Percentiles rank a stretch among this genome's conserved stretches.
These are phyloP conservation scores for Rubia yunnanensis DNA, from an alignment of 257 asterid genomes.

Conservation along the genomic window DNA sequence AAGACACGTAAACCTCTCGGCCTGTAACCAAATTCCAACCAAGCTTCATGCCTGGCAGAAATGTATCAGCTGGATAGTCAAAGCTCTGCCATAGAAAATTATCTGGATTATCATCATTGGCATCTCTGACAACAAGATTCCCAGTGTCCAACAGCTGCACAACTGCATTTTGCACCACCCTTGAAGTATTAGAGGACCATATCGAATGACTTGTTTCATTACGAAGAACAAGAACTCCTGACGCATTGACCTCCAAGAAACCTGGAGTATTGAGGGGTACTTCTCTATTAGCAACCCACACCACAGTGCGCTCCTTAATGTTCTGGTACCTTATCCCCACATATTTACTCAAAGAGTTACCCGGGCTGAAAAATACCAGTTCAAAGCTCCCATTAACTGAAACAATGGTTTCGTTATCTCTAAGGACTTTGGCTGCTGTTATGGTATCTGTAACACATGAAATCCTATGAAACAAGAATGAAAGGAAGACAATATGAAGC, in stretches of 20 bases:
- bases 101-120: slow-evolving; percentile 14
- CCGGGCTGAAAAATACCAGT: slow-evolving; percentile 40
- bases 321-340: slow-evolving; percentile 43
- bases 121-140: slow-evolving; percentile 38
- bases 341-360: slow-evolving; percentile 19
- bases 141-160: slow-evolving; percentile 39
- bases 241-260: slow-evolving; percentile 12
- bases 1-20: slow-evolving; percentile 20
- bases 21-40: slow-evolving; percentile 30
- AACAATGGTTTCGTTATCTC: slow-evolving; percentile 31
- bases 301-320: slow-evolving; percentile 14
- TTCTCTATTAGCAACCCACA: slow-evolving; percentile 37
- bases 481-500: neutral
- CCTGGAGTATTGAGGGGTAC: slow-evolving; percentile 20
- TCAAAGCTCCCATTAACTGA: slow-evolving; percentile 33
- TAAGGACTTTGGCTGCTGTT: neutral
- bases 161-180: slow-evolving; percentile 16
- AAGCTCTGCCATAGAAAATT: slow-evolving; percentile 48
- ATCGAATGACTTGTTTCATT: slow-evolving; percentile 10
- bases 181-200: slow-evolving; percentile 40
- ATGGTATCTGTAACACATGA: slow-evolving; percentile 3
- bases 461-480: neutral
- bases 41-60: slow-evolving; percentile 42
- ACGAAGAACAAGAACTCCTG: slow-evolving; percentile 27
- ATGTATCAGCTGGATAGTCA: slow-evolving; percentile 35